A percentile compares a stretch with the other conserved stretches of the same genome.
Evolutionary conservation across 2,329 filamentous ascomycete genomes (phyloP).

Genomic region (Raffaelea ambrosiae): DNA sequence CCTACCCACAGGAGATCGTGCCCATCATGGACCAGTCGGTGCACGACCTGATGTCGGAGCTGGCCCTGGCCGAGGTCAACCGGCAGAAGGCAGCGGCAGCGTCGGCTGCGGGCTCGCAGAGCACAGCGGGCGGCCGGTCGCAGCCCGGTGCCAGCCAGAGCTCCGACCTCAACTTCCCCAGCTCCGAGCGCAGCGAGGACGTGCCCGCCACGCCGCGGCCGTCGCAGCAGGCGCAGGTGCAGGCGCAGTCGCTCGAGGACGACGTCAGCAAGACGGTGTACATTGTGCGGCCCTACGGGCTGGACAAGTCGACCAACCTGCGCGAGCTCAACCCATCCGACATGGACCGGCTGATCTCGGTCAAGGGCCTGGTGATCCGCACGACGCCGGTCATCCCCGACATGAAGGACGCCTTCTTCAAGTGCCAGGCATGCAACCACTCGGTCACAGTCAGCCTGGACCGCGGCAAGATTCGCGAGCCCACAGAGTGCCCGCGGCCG

Average conservation of each 20-base stretch:
- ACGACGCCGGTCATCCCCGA: slow-evolving; percentile 95
- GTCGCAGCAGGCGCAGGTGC: slow-evolving; percentile 28
- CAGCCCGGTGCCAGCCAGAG: slow-evolving; percentile 34
- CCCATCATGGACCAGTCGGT: slow-evolving; percentile 92
- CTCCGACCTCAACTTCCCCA: slow-evolving; percentile 69
- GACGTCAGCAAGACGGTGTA: slow-evolving; percentile 76
- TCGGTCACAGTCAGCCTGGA: slow-evolving; percentile 87
- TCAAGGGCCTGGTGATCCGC: slow-evolving; percentile 94
- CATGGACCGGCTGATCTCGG: slow-evolving; percentile 90
- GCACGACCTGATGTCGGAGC: slow-evolving; percentile 86
- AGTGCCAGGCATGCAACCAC: slow-evolving; percentile 87
- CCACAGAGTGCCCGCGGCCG: slow-evolving; percentile 76
- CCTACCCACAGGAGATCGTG: slow-evolving; percentile 92
- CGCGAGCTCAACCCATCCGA: slow-evolving; percentile 90
- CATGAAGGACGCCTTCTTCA: slow-evolving; percentile 98
- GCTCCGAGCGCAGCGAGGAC: slow-evolving; percentile 62
- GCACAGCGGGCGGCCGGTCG: slow-evolving; percentile 2
- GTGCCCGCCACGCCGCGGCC: slow-evolving; percentile 32
- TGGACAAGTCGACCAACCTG: slow-evolving; percentile 82
- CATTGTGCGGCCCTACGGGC: slow-evolving; percentile 79
- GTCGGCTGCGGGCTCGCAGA: slow-evolving; percentile 11
- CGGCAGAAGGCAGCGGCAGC: slow-evolving; percentile 47
- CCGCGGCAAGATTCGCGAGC: slow-evolving; percentile 91
- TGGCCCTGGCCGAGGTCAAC: slow-evolving; percentile 72
- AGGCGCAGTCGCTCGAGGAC: slow-evolving; percentile 50